These are phyloP conservation scores for Claviceps fusiformis DNA, from an alignment of 2,329 filamentous ascomycete species.

Conservation along the genomic window DNA sequence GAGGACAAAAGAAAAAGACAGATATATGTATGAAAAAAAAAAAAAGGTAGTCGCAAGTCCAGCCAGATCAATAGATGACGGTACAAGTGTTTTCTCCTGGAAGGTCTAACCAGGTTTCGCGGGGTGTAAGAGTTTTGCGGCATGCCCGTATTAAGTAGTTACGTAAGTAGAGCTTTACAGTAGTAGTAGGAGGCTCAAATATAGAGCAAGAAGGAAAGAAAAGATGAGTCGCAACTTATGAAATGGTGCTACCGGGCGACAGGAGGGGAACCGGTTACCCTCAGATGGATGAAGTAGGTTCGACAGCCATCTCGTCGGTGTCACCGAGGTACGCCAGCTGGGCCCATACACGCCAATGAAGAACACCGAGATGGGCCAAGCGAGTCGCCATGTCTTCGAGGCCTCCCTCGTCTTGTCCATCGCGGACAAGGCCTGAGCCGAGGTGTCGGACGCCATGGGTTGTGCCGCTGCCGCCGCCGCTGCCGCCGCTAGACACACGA, in stretches of 20 bases:
- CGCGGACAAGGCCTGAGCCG: slow-evolving; percentile 21
- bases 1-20: neutral
- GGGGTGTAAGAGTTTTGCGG: too few species aligned
- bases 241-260: too few species aligned
- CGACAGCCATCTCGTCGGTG: slow-evolving; percentile 21
- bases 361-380: slow-evolving; percentile 66
- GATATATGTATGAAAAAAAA: neutral
- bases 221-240: too few species aligned
- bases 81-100: too few species aligned
- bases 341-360: slow-evolving; percentile 87
- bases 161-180: too few species aligned
- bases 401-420: slow-evolving; percentile 37
- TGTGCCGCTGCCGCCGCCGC: slow-evolving; percentile 20
- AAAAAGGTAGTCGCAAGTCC: neutral
- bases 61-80: neutral
- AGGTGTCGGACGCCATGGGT: slow-evolving; percentile 20
- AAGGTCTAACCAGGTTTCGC: too few species aligned
- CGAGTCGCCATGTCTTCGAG: slow-evolving; percentile 60
- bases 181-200: neutral
- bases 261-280: too few species aligned
- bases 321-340: slow-evolving; percentile 52
- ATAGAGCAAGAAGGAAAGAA: neutral
- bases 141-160: neutral
- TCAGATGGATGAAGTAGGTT: slow-evolving; percentile 5
- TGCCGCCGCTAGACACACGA: slow-evolving; percentile 26